Base-by-base conservation (phyloP, 2,329 filamentous ascomycete genomes). In the Alternaria rosae region DNA sequence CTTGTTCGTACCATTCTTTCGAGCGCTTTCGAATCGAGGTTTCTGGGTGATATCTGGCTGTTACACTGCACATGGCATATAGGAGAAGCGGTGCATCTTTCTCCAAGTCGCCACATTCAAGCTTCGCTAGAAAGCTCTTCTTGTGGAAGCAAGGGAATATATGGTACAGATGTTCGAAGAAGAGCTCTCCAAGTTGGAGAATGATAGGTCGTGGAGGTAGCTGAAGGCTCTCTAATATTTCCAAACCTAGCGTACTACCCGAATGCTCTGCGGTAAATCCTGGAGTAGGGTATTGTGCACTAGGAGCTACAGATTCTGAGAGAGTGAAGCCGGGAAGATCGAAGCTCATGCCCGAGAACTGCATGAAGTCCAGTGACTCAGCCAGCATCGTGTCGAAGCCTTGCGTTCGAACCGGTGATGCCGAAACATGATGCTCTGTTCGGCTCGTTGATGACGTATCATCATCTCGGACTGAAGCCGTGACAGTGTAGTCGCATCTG, bases 91-190 rank as follows among this genome's bases (percentile, higher is more conserved):
- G 67, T 12, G 69, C 61, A 21, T 73, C 52, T 4, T 47, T 68
- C 21, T 74, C 63, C 4, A 76, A 21, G 4, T 63, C 15, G 1
- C 66, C 62, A 38, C 35, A 60, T 15, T 65, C 51, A 13, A 76
- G 23, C 6, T 69, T 54, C 10, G 47, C 17, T 38, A 71, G 9
- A 21, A 77, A 68, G 4, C 58, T 66, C 4, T 50, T 43, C 48
- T 65, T 69, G 48, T 78, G 76, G 20, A 78, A 75, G 50, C 71
- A 76, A 21, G 75, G 74, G 8, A 76, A 65, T 12, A 60, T 48
- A 17, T 66, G 50, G 44, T 72, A 70, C 6, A 71, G 53, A n/a
- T 70, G 60, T 3, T 65, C 59, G 28, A 77, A 75, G 54, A 76
- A 77, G 17, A 76, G 28, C 0, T 65, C 54, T n/a, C 70, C 52